A percentile compares a stretch with the other conserved stretches of the same genome.
Evolutionary conservation across 2,329 filamentous ascomycete genomes (phyloP).

Genomic region (Cordyceps javanica): DNA sequence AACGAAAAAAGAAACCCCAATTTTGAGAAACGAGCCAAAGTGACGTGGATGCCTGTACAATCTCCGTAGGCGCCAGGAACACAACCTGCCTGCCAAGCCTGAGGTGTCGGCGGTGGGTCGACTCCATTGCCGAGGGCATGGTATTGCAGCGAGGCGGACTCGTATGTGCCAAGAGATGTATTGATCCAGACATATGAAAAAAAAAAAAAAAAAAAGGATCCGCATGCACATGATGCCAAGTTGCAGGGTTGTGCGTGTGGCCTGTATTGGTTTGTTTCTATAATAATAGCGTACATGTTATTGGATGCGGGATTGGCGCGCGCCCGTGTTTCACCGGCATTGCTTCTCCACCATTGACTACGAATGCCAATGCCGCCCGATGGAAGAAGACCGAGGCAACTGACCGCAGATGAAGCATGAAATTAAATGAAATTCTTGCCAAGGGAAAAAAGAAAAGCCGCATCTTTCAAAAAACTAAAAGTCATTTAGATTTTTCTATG

Average conservation of each 20-base stretch:
- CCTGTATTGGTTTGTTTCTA: not conserved
- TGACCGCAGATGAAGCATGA: not conserved
- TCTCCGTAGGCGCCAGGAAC: slow-evolving; percentile 6
- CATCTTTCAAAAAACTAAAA: not conserved
- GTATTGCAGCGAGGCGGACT: not conserved
- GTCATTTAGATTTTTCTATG: not conserved
- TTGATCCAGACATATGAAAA: no score
- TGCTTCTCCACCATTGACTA: not conserved
- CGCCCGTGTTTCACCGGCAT: not conserved
- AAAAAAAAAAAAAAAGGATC: not conserved
- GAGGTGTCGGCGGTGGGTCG: not conserved
- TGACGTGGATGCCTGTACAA: not conserved
- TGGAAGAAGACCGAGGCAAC: not conserved
- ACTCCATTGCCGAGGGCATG: not conserved
- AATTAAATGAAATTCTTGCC: not conserved
- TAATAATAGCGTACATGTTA: not conserved
- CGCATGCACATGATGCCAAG: not conserved
- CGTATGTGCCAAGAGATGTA: not conserved
- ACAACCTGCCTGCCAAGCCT: not conserved
- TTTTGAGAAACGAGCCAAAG: not conserved
- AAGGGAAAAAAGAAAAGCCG: no score
- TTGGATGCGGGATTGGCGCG: not conserved
- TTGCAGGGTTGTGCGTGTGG: not conserved
- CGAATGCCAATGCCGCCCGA: not conserved
- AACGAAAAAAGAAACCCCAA: not conserved